These are phyloP conservation scores for Termitomyces sp. DNA, from an alignment of 768 basidiomycete genomes.

Conservation along the genomic window DNA sequence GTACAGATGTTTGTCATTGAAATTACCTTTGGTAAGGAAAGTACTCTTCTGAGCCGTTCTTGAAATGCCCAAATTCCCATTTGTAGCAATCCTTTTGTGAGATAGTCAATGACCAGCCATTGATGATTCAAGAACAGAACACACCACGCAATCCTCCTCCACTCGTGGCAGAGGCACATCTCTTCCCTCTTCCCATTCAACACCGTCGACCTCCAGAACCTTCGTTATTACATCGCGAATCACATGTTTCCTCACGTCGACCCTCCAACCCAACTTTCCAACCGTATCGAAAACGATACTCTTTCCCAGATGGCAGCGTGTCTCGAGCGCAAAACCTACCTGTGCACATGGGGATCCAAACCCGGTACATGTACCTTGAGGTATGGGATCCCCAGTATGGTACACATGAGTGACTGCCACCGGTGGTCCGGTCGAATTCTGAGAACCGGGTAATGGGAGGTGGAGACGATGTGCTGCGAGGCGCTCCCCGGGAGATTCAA, in stretches of 20 bases:
- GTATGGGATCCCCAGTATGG: slow-evolving; percentile 91
- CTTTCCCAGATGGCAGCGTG: slow-evolving; percentile 85
- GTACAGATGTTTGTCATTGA: neutral
- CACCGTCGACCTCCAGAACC: slow-evolving; percentile 44
- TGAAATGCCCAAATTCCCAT: slow-evolving; percentile 14
- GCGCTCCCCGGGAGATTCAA: slow-evolving; percentile 81
- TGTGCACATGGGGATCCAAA: slow-evolving; percentile 72
- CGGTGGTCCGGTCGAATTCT: slow-evolving; percentile 21
- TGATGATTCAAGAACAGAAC: neutral
- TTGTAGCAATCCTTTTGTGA: slow-evolving; percentile 12
- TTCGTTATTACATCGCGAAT: slow-evolving; percentile 69
- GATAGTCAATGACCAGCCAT: neutral
- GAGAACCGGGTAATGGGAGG: slow-evolving; percentile 68
- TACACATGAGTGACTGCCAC: slow-evolving; percentile 73
- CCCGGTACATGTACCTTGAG: slow-evolving; percentile 81
- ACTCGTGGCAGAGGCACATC: slow-evolving; percentile 26
- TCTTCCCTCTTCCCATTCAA: slow-evolving; percentile 50
- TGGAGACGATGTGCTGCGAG: slow-evolving; percentile 79
- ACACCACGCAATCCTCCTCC: slow-evolving; percentile 14
- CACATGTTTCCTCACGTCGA: slow-evolving; percentile 74
- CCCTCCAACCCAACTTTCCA: slow-evolving; percentile 73
- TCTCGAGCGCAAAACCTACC: slow-evolving; percentile 86
- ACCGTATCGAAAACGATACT: slow-evolving; percentile 90
- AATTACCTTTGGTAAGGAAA: neutral
- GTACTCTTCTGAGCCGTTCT: slow-evolving; percentile 1